phyloP scores from a whole-genome alignment of 2,329 filamentous ascomycete species.

The Claviceps citrina region DNA sequence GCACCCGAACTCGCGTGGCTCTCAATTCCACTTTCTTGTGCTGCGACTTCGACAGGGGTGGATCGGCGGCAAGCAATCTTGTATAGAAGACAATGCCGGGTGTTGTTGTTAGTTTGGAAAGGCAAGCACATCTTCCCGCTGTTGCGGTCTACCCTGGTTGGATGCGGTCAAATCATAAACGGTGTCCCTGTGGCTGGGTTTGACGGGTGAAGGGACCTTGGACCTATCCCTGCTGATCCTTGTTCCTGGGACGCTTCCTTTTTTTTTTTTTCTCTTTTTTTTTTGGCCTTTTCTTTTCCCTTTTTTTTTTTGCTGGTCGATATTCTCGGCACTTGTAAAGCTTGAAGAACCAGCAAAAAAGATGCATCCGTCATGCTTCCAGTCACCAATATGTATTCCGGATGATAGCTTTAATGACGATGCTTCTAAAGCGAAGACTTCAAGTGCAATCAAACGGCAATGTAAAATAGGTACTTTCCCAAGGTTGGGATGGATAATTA shows the following conservation, averaged over 20 bases:
- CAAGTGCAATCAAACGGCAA: background rate
- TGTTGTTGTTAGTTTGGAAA: background rate
- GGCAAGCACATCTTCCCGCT: background rate
- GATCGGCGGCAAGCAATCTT: conserved; percentile 2
- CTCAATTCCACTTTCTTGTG: conserved; percentile 6
- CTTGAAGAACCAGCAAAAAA: background rate
- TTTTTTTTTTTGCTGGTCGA: background rate
- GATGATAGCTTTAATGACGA: too few relatives aligned
- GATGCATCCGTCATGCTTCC: background rate
- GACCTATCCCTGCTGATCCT: background rate
- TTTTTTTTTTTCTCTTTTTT: background rate
- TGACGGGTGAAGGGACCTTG: background rate
- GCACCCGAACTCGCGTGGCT: conserved; percentile 10
- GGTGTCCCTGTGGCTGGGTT: conserved; percentile 1
- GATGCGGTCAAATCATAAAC: background rate
- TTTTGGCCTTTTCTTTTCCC: background rate
- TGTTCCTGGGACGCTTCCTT: background rate
- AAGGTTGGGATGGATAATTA: too few relatives aligned
- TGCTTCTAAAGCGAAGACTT: too few relatives aligned
- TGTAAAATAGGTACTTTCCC: too few relatives aligned
- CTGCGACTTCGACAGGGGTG: conserved; percentile 1
- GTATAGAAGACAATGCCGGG: background rate
- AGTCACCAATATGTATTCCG: background rate
- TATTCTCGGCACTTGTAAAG: background rate
- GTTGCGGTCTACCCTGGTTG: conserved; percentile 2